A percentile compares a stretch with the other conserved stretches of the same genome.
These are phyloP conservation scores for Moesziomyces globuligerus DNA, from an alignment of 1,284 basidiomycete species.

Conservation along the genomic window DNA sequence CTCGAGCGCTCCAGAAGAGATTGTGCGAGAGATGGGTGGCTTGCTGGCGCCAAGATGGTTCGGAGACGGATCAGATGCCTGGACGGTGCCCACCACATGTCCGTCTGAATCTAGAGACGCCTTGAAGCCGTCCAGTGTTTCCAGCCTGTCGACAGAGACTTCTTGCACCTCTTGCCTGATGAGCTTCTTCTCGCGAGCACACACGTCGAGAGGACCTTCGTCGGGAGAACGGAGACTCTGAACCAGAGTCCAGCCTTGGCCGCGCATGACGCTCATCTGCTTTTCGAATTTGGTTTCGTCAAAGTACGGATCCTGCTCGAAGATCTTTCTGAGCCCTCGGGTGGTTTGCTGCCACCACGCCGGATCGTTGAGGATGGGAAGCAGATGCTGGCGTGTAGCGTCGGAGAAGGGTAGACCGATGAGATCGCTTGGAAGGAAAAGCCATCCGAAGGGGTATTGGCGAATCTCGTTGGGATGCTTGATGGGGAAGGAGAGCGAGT, in stretches of 20 bases:
- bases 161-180: constrained; percentile 47
- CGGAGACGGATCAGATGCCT: not conserved
- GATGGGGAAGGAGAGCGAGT: constrained; percentile 83
- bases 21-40: constrained; percentile 10
- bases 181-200: constrained; percentile 60
- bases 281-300: constrained; percentile 71
- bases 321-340: constrained; percentile 78
- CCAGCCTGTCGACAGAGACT: constrained; percentile 12
- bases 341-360: constrained; percentile 90
- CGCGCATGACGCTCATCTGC: constrained; percentile 89
- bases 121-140: constrained; percentile 18
- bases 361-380: constrained; percentile 82
- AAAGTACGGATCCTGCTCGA: constrained; percentile 79
- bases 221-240: constrained; percentile 80
- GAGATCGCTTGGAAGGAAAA: constrained; percentile 81
- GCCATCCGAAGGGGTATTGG: constrained; percentile 89
- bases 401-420: constrained; percentile 78
- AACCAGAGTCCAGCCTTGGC: constrained; percentile 89
- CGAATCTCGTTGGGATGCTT: constrained; percentile 84
- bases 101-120: constrained; percentile 14
- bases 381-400: constrained; percentile 81
- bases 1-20: constrained; percentile 23
- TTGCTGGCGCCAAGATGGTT: not conserved
- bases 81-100: not conserved
- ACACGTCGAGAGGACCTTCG: constrained; percentile 69